phyloP scores from a whole-genome alignment of 805 yeast genomes.

The Komagataella populi region DNA sequence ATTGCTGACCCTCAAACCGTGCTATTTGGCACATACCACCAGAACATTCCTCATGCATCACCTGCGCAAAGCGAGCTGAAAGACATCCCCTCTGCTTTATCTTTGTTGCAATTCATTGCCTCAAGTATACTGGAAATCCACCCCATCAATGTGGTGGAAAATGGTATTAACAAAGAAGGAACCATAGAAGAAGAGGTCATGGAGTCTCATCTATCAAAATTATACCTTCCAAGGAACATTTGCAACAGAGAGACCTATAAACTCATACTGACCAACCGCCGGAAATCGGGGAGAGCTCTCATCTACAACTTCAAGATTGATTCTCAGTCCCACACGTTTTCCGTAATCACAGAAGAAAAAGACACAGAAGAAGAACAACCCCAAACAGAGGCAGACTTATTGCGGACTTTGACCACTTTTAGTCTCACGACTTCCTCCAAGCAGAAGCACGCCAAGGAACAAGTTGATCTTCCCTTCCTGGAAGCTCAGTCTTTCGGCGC shows the following conservation, averaged over 20 bases:
- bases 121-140: conserved; percentile 54
- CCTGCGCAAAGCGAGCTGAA: conserved; percentile 4
- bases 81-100: conserved; percentile 40
- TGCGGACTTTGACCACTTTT: conserved; percentile 77
- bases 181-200: conserved; percentile 33
- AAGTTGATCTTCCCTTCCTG: conserved; percentile 83
- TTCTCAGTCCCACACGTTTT: conserved; percentile 22
- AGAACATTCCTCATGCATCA: conserved; percentile 10
- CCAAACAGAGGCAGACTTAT: conserved; percentile 31
- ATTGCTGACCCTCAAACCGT: conserved; percentile 19
- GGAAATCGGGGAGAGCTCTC: conserved; percentile 77
- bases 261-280: conserved; percentile 45
- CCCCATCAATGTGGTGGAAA: conserved; percentile 20
- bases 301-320: conserved; percentile 42
- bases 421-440: conserved; percentile 63
- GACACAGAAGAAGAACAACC: conserved; percentile 16
- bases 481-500: conserved; percentile 70
- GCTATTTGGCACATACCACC: conserved; percentile 22
- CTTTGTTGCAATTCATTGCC: conserved; percentile 55
- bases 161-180: not conserved
- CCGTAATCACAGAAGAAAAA: conserved; percentile 10
- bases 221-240: conserved; percentile 36
- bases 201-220: conserved; percentile 21
- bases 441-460: conserved; percentile 67
- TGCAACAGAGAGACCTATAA: conserved; percentile 31